These are phyloP conservation scores for Gossypium davidsonii DNA, from an alignment of 441 rosid genomes.

Conservation along the genomic window DNA sequence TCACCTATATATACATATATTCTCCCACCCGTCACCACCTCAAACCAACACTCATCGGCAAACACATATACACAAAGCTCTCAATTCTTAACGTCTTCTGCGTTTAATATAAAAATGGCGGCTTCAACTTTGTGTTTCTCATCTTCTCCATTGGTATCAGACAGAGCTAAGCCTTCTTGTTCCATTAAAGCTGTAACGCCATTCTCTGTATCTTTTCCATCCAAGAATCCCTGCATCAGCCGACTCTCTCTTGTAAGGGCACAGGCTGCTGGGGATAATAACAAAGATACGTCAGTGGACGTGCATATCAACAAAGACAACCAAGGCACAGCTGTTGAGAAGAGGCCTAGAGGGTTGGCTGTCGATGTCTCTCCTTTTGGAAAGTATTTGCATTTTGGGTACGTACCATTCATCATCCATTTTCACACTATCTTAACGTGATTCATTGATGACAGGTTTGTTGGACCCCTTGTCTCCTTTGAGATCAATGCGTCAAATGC, in stretches of 20 bases:
- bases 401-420: no score
- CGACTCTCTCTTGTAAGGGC: conserved; percentile 32
- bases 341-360: conserved; percentile 31
- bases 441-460: conserved; percentile 29
- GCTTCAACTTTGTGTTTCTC: conserved; percentile 39
- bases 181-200: conserved; percentile 17
- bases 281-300: conserved; percentile 43
- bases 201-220: conserved; percentile 26
- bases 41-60: neutral
- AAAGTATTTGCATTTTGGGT: conserved; percentile 18
- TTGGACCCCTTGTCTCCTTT: conserved; percentile 62
- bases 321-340: conserved; percentile 39
- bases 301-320: conserved; percentile 37
- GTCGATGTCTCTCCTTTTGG: conserved; percentile 58
- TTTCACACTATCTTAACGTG: neutral
- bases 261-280: conserved; percentile 28
- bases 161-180: neutral
- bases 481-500: conserved; percentile 76
- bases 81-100: neutral
- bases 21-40: neutral
- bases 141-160: conserved; percentile 25
- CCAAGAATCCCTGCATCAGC: neutral
- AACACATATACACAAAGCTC: neutral
- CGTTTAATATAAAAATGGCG: conserved; percentile 30
- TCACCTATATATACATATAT: neutral